A percentile compares a stretch with the other conserved stretches of the same genome.
phyloP scores from a whole-genome alignment of 805 yeast species.

The Saturnispora kantuleensis region DNA sequence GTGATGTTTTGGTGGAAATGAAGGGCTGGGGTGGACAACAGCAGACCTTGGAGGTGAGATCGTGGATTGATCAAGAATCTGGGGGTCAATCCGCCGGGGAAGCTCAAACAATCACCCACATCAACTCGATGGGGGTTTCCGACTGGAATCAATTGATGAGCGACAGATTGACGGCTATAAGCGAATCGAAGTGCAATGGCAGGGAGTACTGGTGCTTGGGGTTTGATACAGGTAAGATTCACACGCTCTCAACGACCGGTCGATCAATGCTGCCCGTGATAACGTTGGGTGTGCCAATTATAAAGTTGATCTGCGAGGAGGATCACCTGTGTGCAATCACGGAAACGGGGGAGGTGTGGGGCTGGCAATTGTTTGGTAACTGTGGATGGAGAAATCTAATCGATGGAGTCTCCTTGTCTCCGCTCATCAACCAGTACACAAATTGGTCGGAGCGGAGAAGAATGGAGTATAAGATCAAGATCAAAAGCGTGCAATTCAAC shows the following conservation, averaged over 20 bases:
- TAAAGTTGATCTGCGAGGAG: conserved; percentile 28
- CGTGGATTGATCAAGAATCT: conserved; percentile 20
- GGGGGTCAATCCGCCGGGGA: conserved; percentile 20
- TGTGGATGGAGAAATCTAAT: conserved; percentile 15
- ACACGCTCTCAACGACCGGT: conserved; percentile 38
- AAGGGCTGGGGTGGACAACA: conserved; percentile 8
- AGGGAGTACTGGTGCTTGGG: conserved; percentile 47
- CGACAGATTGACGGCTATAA: conserved; percentile 29
- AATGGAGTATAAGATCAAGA: conserved; percentile 15
- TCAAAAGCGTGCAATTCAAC: not conserved
- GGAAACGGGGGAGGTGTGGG: conserved; percentile 38
- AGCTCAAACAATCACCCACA: conserved; percentile 27
- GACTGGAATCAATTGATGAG: conserved; percentile 34
- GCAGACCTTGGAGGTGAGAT: conserved; percentile 16
- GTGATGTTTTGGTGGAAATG: conserved; percentile 16
- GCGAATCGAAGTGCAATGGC: conserved; percentile 27
- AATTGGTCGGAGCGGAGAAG: conserved; percentile 18
- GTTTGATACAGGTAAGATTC: conserved; percentile 49
- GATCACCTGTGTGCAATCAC: conserved; percentile 36
- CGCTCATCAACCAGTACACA: conserved; percentile 35
- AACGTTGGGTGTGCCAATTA: conserved; percentile 41
- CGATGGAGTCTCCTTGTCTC: conserved; percentile 41
- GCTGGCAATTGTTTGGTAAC: conserved; percentile 32
- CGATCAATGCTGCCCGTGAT: conserved; percentile 36
- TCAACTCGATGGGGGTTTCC: conserved; percentile 9